Conservation (phyloP, 495 filamentous ascomycete genomes). For the Penicillium riverlandense region DNA sequence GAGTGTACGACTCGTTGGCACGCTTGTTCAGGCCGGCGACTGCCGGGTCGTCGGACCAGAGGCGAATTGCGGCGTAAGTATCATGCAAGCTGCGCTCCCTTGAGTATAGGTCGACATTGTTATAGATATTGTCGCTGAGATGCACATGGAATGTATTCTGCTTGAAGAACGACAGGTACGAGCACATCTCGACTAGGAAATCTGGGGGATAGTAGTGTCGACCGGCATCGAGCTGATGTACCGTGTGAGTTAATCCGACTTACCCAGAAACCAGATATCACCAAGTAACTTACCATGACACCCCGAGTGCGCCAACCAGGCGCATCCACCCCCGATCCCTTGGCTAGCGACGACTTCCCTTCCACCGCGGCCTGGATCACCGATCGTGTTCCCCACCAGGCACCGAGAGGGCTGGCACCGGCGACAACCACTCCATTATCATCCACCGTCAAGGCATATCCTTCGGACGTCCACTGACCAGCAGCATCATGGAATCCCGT, state of each 20-base stretch:
- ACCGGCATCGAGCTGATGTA: conserved; percentile 33
- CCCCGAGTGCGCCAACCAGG: conserved; percentile 44
- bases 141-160: conserved; percentile 48
- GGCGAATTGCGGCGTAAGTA: conserved; percentile 40
- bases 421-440: conserved; percentile 31
- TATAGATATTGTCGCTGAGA: conserved; percentile 43
- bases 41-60: conserved; percentile 20
- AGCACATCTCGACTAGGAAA: conserved; percentile 45
- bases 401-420: conserved; percentile 43
- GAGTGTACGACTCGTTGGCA: conserved; percentile 43
- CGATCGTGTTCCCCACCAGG: conserved; percentile 47
- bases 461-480: conserved; percentile 37
- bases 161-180: conserved; percentile 48
- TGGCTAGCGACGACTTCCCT: conserved; percentile 19
- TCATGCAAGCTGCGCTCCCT: conserved; percentile 27
- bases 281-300: conserved; percentile 23
- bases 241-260: not conserved
- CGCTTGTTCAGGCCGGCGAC: conserved; percentile 36
- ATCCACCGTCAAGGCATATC: conserved; percentile 34
- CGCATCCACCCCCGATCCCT: conserved; percentile 32
- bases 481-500: conserved; percentile 32
- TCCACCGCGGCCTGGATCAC: conserved; percentile 40
- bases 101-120: conserved; percentile 29
- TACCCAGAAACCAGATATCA: no score
- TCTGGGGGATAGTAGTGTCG: conserved; percentile 45